Conservation (phyloP, 106 monocot genomes). For the Acanthochlamys bracteata region DNA sequence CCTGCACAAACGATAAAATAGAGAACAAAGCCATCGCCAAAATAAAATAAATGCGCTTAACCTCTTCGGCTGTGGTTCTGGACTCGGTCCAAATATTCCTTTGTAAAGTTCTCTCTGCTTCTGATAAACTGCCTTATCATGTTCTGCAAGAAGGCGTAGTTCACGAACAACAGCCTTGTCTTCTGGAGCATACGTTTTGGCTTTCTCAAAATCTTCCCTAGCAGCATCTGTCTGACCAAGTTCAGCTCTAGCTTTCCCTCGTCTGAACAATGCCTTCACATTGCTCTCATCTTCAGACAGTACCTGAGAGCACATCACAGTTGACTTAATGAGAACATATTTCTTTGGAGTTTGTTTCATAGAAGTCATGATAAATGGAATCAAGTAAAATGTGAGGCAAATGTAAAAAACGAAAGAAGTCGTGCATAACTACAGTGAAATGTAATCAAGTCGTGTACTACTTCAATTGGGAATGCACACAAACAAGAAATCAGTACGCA, state of each 20-base stretch:
- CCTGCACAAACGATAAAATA: conserved; percentile 41
- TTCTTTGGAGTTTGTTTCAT: no score
- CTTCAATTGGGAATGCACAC: no score
- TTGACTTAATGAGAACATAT: not conserved
- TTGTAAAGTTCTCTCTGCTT: conserved; percentile 97
- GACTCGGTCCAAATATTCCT: conserved; percentile 81
- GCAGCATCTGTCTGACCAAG: conserved; percentile 90
- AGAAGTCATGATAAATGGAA: no score
- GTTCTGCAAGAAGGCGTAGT: conserved; percentile 51
- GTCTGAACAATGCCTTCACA: conserved; percentile 77
- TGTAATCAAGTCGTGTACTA: no score
- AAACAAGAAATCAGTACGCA: conserved; percentile 20
- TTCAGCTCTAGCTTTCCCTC: conserved; percentile 85
- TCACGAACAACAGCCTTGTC: conserved; percentile 68
- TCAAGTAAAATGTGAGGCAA: no score
- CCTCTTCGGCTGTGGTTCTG: conserved; percentile 43
- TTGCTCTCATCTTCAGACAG: conserved; percentile 84
- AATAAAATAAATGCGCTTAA: conserved; percentile 32
- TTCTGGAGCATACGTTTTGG: conserved; percentile 50
- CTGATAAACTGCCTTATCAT: conserved; percentile 85
- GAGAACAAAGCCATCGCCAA: conserved; percentile 60
- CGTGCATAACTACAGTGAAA: no score
- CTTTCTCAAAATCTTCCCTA: conserved; percentile 75
- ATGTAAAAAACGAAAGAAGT: no score
- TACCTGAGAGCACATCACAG: conserved; percentile 33